Base-by-base conservation (phyloP, 176 grass and related monocot genomes). In the Ananas comosus region DNA sequence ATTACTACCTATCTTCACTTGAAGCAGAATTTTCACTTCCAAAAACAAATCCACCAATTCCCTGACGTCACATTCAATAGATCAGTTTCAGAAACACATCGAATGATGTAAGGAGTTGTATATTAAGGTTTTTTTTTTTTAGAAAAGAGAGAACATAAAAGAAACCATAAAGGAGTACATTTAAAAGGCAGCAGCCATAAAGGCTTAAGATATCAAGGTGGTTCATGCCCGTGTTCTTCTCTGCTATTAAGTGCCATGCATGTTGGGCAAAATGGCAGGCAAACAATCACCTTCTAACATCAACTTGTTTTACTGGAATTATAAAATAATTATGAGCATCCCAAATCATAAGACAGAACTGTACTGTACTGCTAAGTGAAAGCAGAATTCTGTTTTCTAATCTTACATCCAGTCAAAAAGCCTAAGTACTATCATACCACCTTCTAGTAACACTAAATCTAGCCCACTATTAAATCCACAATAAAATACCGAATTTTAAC, bases 31-130 rank as follows among this genome's bases (percentile, higher is more conserved):
- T 81, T 80, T 92, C 92, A 17, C 88, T 96, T 47, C 92, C 88
- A 53, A 96, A 96, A 66, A 92, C 92, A 74, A 96, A 91, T 57
- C 89, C 89, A 48, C 92, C 92, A 63, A 96, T 86, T 51, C 92
- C 92, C 92, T 96, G 76, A 13, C 56, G 10, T 18, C 8, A 22
- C 56, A 61, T 61, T 61, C 21, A 61, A 18, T 18, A 7, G 28
- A 49, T 67, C 13, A 10, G 13, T 48, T 49, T 67, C 42, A 67
- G 14, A 49, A 67, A n/a, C 48, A n/a, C 64, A 66, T 66, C 11
- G 12, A 66, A 48, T 48, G 10, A 19, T 16, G n/a, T n/a, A 67
- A 61, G 56, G 21, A 61, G 10, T 22, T 49, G 42, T n/a, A 49
- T 67, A 16, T 21, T 61, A 18, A 61, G 56, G n/a, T n/a, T 23